Evolutionary conservation across 169 alveolate species (phyloP), one percentile per base, ranked within the genome.

Genomic region (Plasmodium berghei): DNA sequence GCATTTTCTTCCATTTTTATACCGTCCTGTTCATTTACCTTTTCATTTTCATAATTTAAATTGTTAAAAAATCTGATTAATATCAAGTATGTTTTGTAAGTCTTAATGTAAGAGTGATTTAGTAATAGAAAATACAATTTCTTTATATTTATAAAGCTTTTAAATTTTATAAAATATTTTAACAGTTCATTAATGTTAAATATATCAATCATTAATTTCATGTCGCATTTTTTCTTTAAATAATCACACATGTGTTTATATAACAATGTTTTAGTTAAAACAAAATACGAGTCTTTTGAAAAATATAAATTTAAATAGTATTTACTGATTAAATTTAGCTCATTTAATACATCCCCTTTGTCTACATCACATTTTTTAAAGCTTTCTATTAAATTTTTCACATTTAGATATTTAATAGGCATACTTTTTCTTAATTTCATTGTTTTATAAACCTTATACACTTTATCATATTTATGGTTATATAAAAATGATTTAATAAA

Each of bases 141-240:
- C 56, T 67, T 80, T 64, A 80, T 66, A 56, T 80, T 80, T 54
- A 80, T 80, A 42, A 80, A 80, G 61, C 90, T 80, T 80, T 80
- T 80, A 67, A 80, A 80, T 67, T 67, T 80, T 80, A 80, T 80
- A 72, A 80, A 80, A 80, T 80, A 80, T 80, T 80, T 80, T 54
- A 80, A 20, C 58, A 80, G 90, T 80, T 80, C 90, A 80, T 80
- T 80, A 66, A 80, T 22, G 72, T 80, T 80, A 80, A 80, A 80
- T 66, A 80, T 80, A 56, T 80, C 83, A 48, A 80, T 80, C 42
- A 80, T 61, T 62, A 80, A 40, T 20, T 80, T 80, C 90, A 80
- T 80, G 58, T 80, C 90, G 52, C 90, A 80, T 67, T 80, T 80
- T 67, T 80, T 80, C 56, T 80, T 80, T 69, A 80, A 80, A 42